Base-by-base conservation (phyloP, 2,329 filamentous ascomycete species). In the Diplodia intermedia region DNA sequence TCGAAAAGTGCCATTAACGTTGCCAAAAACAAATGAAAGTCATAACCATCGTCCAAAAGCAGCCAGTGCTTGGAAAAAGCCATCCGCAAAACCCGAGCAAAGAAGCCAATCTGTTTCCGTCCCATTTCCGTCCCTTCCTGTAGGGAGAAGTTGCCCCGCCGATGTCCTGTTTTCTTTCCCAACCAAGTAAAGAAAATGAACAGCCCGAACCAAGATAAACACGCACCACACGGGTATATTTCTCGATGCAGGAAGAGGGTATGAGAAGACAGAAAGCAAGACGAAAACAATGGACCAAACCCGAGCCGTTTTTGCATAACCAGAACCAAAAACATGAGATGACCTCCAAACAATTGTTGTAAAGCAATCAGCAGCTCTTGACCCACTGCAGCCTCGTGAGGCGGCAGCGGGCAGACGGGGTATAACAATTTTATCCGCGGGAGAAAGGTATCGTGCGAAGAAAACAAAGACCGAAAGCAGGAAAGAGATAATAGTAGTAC, bases 371-470 rank as follows among this genome's bases (percentile, higher is more conserved):
- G 43, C 60, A 63, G 60, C 60, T 63, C 60, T 63, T 38, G 5
- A 63, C 60, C 60, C 60, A 38, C 11, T 6, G 60, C 47, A 63
- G 60, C 47, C 18, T 6, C 11, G 18, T 9, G 18, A 5, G 26
- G 47, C 31, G 26, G 40, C 60, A 38, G n/a, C 26, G 23, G 62
- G 62, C 52, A 55, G 62, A 65, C 50, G 62, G 60, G 60, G 60
- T 63, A 65, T 55, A 65, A 55, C 55, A 68, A 80, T 90, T 78
- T 63, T 63, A 43, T 63, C 60, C 43, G 60, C 43, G 47, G 47
- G 47, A 63, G 60, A 63, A 63, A 63, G 60, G 60, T 63, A 63
- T 63, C 62, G 54, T 55, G 49, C 50, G n/a, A 26, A 4, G 40
- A 23, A 47, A 38, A 11, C 23, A 53, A 55, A 65, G 36, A 20